A percentile compares a stretch with the other conserved stretches of the same genome.
Evolutionary conservation across 139 green algal species (phyloP).

Genomic region (Ulvella scutata): DNA sequence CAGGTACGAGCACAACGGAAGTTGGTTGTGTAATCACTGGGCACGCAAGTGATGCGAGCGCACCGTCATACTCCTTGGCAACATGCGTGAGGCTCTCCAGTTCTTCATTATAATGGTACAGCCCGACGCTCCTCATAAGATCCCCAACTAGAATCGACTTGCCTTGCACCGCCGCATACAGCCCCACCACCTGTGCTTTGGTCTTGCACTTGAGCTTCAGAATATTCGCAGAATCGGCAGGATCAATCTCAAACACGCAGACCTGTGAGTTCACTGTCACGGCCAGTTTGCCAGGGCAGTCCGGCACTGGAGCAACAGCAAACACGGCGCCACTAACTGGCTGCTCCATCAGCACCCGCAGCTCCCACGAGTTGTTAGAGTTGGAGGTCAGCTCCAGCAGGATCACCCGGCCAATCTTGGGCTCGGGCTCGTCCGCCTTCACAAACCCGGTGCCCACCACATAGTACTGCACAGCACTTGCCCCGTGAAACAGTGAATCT

Average conservation of each 20-base stretch:
- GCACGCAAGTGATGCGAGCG: too few relatives aligned
- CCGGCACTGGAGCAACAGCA: not conserved
- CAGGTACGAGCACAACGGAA: too few relatives aligned
- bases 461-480: slow-evolving; percentile 37
- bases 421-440: slow-evolving; percentile 66
- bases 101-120: not conserved
- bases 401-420: slow-evolving; percentile 40
- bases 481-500: too few relatives aligned
- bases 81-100: not conserved
- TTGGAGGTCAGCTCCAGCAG: slow-evolving; percentile 21
- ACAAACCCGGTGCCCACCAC: slow-evolving; percentile 70
- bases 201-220: not conserved
- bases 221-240: not conserved
- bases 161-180: not conserved
- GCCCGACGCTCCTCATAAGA: not conserved
- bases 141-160: not conserved
- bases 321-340: not conserved
- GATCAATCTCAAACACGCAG: not conserved
- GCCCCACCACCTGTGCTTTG: not conserved
- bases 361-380: not conserved
- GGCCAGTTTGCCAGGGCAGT: not conserved
- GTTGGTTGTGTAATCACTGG: too few relatives aligned
- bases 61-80: not conserved
- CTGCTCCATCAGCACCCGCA: not conserved
- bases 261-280: not conserved